Evolutionary conservation across 2,329 filamentous ascomycete species (phyloP), one percentile per base, ranked within the genome.

Genomic region (Dryadomyces quercus-mongolicae): DNA sequence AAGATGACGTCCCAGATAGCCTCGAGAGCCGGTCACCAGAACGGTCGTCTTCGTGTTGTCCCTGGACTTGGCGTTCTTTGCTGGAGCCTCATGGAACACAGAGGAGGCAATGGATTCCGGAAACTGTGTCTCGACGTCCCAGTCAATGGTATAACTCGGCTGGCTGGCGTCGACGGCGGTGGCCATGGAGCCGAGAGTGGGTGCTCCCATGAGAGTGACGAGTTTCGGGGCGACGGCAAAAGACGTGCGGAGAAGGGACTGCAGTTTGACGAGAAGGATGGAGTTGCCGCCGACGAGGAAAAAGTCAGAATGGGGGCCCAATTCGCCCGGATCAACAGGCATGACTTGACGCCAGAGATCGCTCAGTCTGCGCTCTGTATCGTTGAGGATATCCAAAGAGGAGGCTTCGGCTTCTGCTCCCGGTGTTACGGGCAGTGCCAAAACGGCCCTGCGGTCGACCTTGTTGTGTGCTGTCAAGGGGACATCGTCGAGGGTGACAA

Each of bases 1-100:
- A 21, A 78, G 56, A n/a, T 67, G 55, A 3, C 59, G 50, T 2
- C 68, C 72, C 0, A 78, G 62, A 50, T 71, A 73, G 2, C 69
- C 71, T 1, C 67, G 68, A 1, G 68, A 64, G 2, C 71, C 72
- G 0, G 69, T 74, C 2, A 67, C 45, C 0, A 74, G 52, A 3
- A 73, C 57, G 16, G 64, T 54, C 3, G 34, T 53, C 22, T 6
- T n/a, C n/a, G n/a, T n/a, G n/a, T n/a, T n/a, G n/a, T n/a, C n/a
- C n/a, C n/a, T n/a, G n/a, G n/a, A n/a, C n/a, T n/a, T n/a, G n/a
- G n/a, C n/a, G n/a, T n/a, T n/a, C n/a, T n/a, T n/a, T n/a, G 25
- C 6, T 7, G 16, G 15, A n/a, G n/a, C n/a, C n/a, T n/a, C n/a
- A n/a, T 49, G 47, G 15, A 43, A 16, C 5, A 16, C 40, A 16